A percentile compares a stretch with the other conserved stretches of the same genome.
Conservation (phyloP, 1,284 basidiomycete species). For the Termitomyces sp. region DNA sequence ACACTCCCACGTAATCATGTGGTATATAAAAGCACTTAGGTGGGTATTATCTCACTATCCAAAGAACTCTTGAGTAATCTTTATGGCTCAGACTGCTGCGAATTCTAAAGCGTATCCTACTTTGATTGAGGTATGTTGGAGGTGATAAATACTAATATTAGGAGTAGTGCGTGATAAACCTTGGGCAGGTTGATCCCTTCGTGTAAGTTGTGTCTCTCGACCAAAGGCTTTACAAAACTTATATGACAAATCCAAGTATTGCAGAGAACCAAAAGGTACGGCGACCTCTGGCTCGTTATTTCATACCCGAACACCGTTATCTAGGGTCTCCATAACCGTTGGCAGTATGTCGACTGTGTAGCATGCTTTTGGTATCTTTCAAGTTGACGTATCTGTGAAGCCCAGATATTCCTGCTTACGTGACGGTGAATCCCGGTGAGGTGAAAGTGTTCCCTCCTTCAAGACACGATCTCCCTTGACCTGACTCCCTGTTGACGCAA, state of each 20-base stretch:
- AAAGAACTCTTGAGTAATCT: background rate
- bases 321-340: slow-evolving; percentile 65
- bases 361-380: background rate
- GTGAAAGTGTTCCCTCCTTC: slow-evolving; percentile 23
- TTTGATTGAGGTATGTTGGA: slow-evolving; percentile 36
- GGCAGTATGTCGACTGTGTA: slow-evolving; percentile 49
- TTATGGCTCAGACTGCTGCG: slow-evolving; percentile 47
- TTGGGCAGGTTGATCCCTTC: slow-evolving; percentile 53
- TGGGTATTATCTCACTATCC: background rate
- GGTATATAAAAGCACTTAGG: background rate
- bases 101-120: slow-evolving; percentile 55
- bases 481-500: background rate
- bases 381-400: slow-evolving; percentile 26
- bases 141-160: background rate
- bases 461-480: background rate
- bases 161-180: background rate
- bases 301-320: background rate
- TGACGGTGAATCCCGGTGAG: slow-evolving; percentile 62
- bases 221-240: background rate
- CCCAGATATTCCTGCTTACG: slow-evolving; percentile 64
- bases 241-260: slow-evolving; percentile 31
- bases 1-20: background rate
- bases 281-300: background rate
- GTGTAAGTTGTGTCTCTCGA: slow-evolving; percentile 33
- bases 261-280: slow-evolving; percentile 59